Base-by-base conservation (phyloP, 2,329 filamentous ascomycete species). In the Penicillium sp. region DNA sequence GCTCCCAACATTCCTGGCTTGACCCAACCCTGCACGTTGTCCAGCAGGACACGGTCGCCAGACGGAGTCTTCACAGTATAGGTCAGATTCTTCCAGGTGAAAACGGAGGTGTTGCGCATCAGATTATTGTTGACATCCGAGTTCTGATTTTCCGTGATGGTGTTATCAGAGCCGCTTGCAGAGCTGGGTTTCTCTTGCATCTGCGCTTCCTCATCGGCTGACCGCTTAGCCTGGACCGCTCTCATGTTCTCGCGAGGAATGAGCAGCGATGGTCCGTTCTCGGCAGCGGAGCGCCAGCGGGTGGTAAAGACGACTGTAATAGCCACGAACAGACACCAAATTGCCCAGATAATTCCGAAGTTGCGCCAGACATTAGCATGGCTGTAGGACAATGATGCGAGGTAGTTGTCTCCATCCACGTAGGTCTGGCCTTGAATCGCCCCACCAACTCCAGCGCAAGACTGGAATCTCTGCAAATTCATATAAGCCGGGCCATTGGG, bases 161-260 rank as follows among this genome's bases (percentile, higher is more conserved):
- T 25, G 6, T 57, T 51, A n/a, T n/a, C n/a, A n/a, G n/a, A n/a
- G n/a, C n/a, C n/a, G n/a, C n/a, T n/a, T n/a, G n/a, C n/a, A n/a
- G n/a, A n/a, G n/a, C n/a, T n/a, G n/a, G n/a, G n/a, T n/a, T n/a
- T n/a, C n/a, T 59, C 69, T n/a, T 60, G 60, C 4, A 53, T 53
- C 56, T 73, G 72, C 22, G 71, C 76, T 66, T 86, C 85, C 40
- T 83, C 82, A 31, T 86, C 84, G n/a, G 0, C 14, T 27, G 26
- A 27, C n/a, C 8, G 26, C 6, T 23, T 45, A 33, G 33, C 22
- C 9, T 8, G 35, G 46, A n/a, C 33, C 46, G 29, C 6, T n/a
- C n/a, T n/a, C n/a, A n/a, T n/a, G n/a, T 23, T 22, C 31, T 88
- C 85, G 4, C 86, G 79, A 0, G 87, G 87, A 35, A 89, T 82